Conservation (phyloP, 345 rosid species). For the Psidium guajava region DNA sequence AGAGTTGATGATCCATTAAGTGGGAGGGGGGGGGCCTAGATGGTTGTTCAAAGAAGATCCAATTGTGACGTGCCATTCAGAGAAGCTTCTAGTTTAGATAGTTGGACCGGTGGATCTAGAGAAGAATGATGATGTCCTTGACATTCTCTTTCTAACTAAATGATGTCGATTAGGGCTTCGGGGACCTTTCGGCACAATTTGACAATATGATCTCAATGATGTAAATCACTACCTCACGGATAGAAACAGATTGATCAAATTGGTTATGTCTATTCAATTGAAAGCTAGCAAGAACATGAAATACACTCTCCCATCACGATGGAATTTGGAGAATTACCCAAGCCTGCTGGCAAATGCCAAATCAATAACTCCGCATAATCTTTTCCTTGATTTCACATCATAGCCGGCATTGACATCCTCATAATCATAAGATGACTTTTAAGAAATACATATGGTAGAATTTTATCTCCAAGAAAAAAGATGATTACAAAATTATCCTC, state of each 20-base stretch:
- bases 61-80: neutral
- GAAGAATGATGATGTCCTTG: neutral
- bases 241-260: neutral
- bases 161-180: neutral
- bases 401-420: neutral
- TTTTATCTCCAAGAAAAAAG: neutral
- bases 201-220: neutral
- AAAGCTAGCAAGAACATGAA: neutral
- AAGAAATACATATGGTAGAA: neutral
- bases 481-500: neutral
- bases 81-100: neutral
- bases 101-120: neutral
- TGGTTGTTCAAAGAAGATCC: neutral
- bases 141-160: neutral
- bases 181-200: neutral
- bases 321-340: neutral
- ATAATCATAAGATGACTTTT: neutral
- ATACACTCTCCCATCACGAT: neutral
- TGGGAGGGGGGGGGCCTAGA: neutral
- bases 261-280: neutral
- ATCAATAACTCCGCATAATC: neutral
- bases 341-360: neutral
- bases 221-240: neutral
- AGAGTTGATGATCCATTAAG: no score
- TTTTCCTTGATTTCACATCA: neutral